A percentile compares a stretch with the other conserved stretches of the same genome.
phyloP scores from a whole-genome alignment of 163 green algal genomes.

The Prototheca wickerhamii region DNA sequence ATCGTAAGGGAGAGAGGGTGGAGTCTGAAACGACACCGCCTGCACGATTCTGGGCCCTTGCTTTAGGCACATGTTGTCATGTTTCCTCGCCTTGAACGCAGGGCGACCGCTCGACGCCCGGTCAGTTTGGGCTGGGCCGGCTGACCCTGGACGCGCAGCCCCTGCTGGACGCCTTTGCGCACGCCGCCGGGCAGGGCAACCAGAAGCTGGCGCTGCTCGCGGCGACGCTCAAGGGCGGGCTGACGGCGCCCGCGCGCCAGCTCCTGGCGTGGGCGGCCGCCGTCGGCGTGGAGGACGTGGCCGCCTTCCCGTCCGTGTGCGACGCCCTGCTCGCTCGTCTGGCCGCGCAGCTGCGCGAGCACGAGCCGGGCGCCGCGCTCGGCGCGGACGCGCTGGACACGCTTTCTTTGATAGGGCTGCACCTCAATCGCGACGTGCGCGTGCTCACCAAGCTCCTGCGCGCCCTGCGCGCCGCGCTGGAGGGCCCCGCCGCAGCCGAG shows the following conservation, averaged over 20 bases:
- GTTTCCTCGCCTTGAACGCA: neutral
- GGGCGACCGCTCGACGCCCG: neutral
- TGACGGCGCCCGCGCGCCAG: conserved; percentile 26
- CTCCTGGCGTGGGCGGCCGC: conserved; percentile 27
- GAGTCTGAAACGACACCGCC: too few relatives aligned
- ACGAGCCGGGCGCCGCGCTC: too few relatives aligned
- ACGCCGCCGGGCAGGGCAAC: conserved; percentile 14
- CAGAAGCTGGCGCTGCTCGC: conserved; percentile 54
- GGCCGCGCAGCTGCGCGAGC: too few relatives aligned
- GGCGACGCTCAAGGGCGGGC: conserved; percentile 40
- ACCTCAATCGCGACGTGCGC: too few relatives aligned
- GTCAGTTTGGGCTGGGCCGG: conserved; percentile 10
- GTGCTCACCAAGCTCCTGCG: too few relatives aligned
- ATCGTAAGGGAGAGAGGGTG: neutral
- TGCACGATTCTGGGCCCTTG: neutral
- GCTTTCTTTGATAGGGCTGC: too few relatives aligned
- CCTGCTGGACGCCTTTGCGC: neutral
- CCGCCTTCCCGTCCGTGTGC: neutral
- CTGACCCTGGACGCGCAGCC: conserved; percentile 20
- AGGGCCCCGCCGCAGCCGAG: too few relatives aligned
- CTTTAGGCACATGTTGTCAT: neutral
- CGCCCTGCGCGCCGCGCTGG: too few relatives aligned
- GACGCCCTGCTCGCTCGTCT: neutral
- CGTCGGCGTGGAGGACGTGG: neutral
- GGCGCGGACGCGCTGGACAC: too few relatives aligned